Percentiles rank a stretch among this genome's conserved stretches.
These are phyloP conservation scores for Sporothrix mexicana DNA, from an alignment of 2,329 filamentous ascomycete genomes.

Conservation along the genomic window DNA sequence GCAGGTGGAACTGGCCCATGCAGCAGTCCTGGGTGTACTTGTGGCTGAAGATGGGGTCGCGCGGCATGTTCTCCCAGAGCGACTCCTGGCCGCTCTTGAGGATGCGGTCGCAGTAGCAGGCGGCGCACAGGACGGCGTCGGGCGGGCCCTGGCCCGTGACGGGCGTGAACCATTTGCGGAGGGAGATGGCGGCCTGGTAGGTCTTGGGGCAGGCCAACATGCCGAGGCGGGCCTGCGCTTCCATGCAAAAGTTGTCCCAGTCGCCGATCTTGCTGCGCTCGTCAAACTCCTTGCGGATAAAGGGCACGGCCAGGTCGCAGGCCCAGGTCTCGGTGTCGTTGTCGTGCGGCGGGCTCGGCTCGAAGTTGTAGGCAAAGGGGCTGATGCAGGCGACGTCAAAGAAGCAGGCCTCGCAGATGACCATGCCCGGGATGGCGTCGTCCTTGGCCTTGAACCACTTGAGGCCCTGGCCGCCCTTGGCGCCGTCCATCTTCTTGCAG, in stretches of 20 bases:
- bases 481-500: slow-evolving; percentile 43
- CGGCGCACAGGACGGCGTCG: slow-evolving; percentile 45
- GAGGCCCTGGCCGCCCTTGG: slow-evolving; percentile 39
- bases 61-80: slow-evolving; percentile 35
- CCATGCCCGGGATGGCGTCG: slow-evolving; percentile 44
- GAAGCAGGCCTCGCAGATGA: slow-evolving; percentile 50
- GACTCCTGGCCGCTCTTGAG: slow-evolving; percentile 39
- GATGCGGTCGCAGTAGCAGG: slow-evolving; percentile 49
- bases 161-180: slow-evolving; percentile 45
- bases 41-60: slow-evolving; percentile 38
- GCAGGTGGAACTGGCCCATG: slow-evolving; percentile 42
- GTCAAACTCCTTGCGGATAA: slow-evolving; percentile 43
- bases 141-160: slow-evolving; percentile 38
- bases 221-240: slow-evolving; percentile 39
- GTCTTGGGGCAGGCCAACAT: slow-evolving; percentile 29
- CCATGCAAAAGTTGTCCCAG: slow-evolving; percentile 46
- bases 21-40: slow-evolving; percentile 36
- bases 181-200: too few species aligned
- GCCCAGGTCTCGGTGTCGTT: slow-evolving; percentile 43
- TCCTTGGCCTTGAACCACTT: slow-evolving; percentile 45
- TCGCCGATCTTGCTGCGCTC: slow-evolving; percentile 40
- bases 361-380: slow-evolving; percentile 44
- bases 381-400: slow-evolving; percentile 44
- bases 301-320: slow-evolving; percentile 46
- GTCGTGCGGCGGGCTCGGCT: slow-evolving; percentile 38